Base-by-base conservation (phyloP, 345 rosid genomes). In the Aethionema arabicum region DNA sequence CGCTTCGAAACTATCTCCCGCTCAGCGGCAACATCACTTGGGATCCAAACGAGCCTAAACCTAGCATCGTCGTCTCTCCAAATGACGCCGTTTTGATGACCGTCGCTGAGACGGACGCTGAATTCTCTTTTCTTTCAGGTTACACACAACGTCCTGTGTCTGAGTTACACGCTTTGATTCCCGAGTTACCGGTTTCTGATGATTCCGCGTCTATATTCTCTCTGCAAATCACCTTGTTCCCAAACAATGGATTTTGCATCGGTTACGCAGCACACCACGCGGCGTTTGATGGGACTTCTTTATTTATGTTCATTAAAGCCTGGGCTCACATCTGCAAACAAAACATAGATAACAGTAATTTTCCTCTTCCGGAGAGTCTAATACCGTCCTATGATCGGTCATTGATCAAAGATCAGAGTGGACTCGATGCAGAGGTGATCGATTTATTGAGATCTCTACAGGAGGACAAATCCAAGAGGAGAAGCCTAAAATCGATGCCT, bases 1-100 rank as follows among this genome's bases (percentile, higher is more conserved):
- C 43, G 9, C 81, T 79, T 65, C 36, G 10, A 36, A 54, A 32
- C 57, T 74, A 55, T 47, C 75, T 74, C 36, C 81, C 79, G 32
- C 58, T 77, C 44, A 29, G 69, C 5, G 79, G 81, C 12, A 41
- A 32, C 59, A 11, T 80, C 56, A 45, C 8, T 0, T 72, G 75
- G 77, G 39, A 56, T 4, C 21, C 15, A 6, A 11, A 37, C 11
- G 51, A 66, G 5, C 13, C 56, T 2, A 51, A 61, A 3, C 79
- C 81, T 2, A 9, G 32, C 64, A 61, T 74, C 48, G 16, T 58
- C 11, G 69, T 58, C 59, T 5, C 65, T 11, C 58, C 35, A 0
- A 33, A 41, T 5, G 78, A 77, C 14, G 65, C 56, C 16, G 78
- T 80, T 40, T 45, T 56, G 0, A 6, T 75, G 35, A 77, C 70